Evolutionary conservation across 345 rosid genomes (phyloP), one percentile per base, ranked within the genome.

Genomic region (Populus ilicifolia): DNA sequence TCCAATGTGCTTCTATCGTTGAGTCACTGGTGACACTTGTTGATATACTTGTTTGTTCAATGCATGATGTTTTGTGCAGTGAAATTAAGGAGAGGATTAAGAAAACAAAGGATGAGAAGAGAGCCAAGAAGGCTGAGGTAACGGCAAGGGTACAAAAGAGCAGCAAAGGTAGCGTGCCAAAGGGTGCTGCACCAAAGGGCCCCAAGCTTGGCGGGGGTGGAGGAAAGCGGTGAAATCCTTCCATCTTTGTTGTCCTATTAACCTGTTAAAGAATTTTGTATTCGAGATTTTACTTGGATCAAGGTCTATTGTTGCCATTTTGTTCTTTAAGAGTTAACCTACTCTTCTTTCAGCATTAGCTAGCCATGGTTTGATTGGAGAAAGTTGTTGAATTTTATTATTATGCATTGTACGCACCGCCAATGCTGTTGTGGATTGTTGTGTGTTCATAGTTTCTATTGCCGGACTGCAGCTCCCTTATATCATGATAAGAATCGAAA

Each of bases 31-130:
- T 10, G 63, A 25, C 18, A 27, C 48, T 35, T 25, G 11, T 18
- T 74, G 21, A 10, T 16, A 7, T 61, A 23, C 30, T 36, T 62
- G 52, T 11, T 35, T 1, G 39, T 30, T 39, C 25, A 11, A 14
- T 46, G 17, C 13, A 10, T 56, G 63, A 35, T 30, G 38, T 17
- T 35, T 17, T 13, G 9, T 35, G 12, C 76, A 92, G 95, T 82
- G 97, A 92, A 77, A 92, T 92, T 9, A 91, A 92, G 87, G 95
- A 92, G 83, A 89, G 95, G 83, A 88, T 91, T 78, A 93, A 89
- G 92, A 92, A 91, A 82, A 93, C 94, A 0, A 89, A 91, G 86
- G 97, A 93, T 46, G 96, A 93, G 79, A 93, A 91, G 84, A 91
- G 87, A 85, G 97, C 92, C 2, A 92, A 92, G 90, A 92, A 93